These are phyloP conservation scores for Chaetomium tenue DNA, from an alignment of 495 filamentous ascomycete species.

Conservation along the genomic window DNA sequence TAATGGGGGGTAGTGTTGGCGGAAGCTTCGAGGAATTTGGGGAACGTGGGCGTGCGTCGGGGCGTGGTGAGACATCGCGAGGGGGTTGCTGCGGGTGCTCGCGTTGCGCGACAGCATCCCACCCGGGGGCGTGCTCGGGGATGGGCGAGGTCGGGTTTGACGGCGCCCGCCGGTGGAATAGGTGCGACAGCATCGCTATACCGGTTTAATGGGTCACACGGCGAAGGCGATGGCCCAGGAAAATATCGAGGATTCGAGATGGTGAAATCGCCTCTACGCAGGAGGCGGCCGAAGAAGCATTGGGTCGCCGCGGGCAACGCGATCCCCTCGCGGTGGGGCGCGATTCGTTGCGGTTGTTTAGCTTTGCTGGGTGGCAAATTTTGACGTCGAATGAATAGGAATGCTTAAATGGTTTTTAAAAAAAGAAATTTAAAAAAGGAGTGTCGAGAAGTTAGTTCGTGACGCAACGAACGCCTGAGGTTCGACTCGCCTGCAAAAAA, in stretches of 20 bases:
- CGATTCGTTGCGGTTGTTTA: neutral
- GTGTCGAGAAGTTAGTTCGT: neutral
- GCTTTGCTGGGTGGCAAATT: neutral
- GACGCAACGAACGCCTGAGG: too few relatives aligned
- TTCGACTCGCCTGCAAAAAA: neutral
- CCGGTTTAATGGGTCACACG: neutral
- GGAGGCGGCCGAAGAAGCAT: conserved; percentile 5
- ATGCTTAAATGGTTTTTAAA: neutral
- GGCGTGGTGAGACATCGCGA: conserved; percentile 40
- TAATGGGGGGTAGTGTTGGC: conserved; percentile 48
- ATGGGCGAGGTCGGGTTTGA: conserved; percentile 53
- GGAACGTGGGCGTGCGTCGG: conserved; percentile 43
- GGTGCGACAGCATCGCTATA: conserved; percentile 52
- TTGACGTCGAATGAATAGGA: neutral
- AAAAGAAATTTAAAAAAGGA: neutral
- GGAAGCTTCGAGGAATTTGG: conserved; percentile 38
- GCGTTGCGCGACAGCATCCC: conserved; percentile 40
- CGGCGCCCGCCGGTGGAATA: conserved; percentile 54
- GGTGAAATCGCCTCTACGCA: neutral
- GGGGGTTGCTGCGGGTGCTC: conserved; percentile 39
- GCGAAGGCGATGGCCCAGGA: too few relatives aligned
- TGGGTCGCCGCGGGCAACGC: conserved; percentile 5
- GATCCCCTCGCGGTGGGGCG: conserved; percentile 3
- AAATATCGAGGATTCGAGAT: neutral
- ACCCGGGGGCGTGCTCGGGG: conserved; percentile 41